A percentile compares a stretch with the other conserved stretches of the same genome.
These are phyloP conservation scores for Hypoxylon sp. DNA, from an alignment of 2,329 filamentous ascomycete genomes.

Conservation along the genomic window DNA sequence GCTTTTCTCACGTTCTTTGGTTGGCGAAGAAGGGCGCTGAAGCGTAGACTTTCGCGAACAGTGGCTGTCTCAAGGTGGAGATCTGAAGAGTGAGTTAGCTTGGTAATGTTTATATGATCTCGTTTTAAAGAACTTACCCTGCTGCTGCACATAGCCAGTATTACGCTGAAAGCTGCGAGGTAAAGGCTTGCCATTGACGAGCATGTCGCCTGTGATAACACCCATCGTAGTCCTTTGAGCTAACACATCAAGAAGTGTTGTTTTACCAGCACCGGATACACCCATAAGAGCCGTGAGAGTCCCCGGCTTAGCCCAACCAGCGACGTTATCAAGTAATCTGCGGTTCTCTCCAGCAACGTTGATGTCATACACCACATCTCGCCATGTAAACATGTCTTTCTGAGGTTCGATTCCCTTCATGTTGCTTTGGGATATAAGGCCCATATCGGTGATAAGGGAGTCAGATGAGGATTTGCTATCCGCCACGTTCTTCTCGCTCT, in stretches of 20 bases:
- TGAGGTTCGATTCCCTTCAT: slow-evolving; percentile 1
- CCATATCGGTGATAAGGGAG: slow-evolving; percentile 11
- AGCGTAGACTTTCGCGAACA: slow-evolving; percentile 84
- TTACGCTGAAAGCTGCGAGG: slow-evolving; percentile 87
- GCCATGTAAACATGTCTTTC: slow-evolving; percentile 76
- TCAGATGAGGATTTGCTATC: slow-evolving; percentile 9
- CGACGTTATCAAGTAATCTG: slow-evolving; percentile 10
- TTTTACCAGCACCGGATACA: slow-evolving; percentile 88
- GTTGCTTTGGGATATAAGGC: neutral
- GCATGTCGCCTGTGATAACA: slow-evolving; percentile 83
- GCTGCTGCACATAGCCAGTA: slow-evolving; percentile 89
- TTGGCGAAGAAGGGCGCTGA: slow-evolving; percentile 85
- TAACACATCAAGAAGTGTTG: slow-evolving; percentile 84
- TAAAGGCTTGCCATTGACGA: slow-evolving; percentile 48
- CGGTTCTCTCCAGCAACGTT: slow-evolving; percentile 75
- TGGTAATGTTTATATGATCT: neutral
- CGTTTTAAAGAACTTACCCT: slow-evolving; percentile 63
- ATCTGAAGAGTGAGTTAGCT: slow-evolving; percentile 3
- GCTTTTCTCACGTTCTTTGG: slow-evolving; percentile 65
- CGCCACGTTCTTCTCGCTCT: slow-evolving; percentile 1
- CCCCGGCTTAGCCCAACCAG: slow-evolving; percentile 85
- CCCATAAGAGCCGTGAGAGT: slow-evolving; percentile 87
- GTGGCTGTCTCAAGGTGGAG: slow-evolving; percentile 83
- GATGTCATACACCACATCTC: slow-evolving; percentile 76
- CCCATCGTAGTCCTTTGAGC: slow-evolving; percentile 86